Evolutionary conservation across 2,329 filamentous ascomycete species (phyloP).

Genomic region (Sporothrix euskadiensis): DNA sequence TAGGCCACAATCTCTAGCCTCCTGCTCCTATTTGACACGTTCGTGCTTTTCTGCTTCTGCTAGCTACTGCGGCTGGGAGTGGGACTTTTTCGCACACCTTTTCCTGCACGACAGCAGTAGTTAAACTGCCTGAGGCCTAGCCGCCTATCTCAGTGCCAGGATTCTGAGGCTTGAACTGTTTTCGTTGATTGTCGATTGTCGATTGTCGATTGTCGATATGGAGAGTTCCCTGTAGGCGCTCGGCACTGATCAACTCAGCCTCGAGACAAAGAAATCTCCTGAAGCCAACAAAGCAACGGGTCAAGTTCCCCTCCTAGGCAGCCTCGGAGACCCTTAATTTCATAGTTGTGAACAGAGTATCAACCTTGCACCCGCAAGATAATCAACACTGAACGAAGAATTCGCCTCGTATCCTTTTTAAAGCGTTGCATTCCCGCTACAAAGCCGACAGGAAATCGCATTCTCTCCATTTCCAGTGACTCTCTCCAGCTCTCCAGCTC

Average conservation of each 20-base stretch:
- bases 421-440: not conserved
- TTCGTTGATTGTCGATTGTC: not conserved
- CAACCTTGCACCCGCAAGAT: not conserved
- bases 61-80: conserved; percentile 5
- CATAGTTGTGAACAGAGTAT: not conserved
- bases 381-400: not conserved
- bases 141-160: not conserved
- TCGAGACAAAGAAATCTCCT: not conserved
- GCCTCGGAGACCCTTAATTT: not conserved
- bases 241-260: not conserved
- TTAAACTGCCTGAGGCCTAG: not conserved
- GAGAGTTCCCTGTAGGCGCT: not conserved
- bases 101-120: not conserved
- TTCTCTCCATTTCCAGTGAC: not conserved
- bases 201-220: not conserved
- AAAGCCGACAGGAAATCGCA: not conserved
- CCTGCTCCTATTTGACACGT: too few relatives aligned
- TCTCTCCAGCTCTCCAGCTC: not conserved
- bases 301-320: not conserved
- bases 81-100: not conserved
- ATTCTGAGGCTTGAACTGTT: not conserved
- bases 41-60: not conserved
- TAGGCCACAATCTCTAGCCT: too few relatives aligned
- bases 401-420: not conserved
- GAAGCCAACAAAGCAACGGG: not conserved